phyloP scores from a whole-genome alignment of 306 rosid species.

The Gleditsia sinensis region DNA sequence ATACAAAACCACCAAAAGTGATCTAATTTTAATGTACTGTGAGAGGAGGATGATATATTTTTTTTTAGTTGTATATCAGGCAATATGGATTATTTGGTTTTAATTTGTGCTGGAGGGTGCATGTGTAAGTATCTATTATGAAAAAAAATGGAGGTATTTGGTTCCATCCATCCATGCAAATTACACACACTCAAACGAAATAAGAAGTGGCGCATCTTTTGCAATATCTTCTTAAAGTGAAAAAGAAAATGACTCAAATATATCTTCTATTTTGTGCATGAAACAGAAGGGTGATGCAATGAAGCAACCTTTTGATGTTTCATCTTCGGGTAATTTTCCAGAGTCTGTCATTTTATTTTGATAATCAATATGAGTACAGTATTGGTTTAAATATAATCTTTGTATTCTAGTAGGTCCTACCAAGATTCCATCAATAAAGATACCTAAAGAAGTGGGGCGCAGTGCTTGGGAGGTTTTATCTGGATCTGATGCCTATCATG shows the following conservation, averaged over 20 bases:
- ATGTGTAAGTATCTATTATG: background rate
- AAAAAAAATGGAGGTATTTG: background rate
- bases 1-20: background rate
- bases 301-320: constrained; percentile 60
- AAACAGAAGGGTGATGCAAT: constrained; percentile 55
- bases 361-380: constrained; percentile 6
- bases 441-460: constrained; percentile 45
- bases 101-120: background rate
- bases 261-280: constrained; percentile 18
- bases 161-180: background rate
- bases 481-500: constrained; percentile 55
- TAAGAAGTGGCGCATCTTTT: background rate
- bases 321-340: constrained; percentile 51
- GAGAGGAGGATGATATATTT: background rate
- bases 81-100: background rate
- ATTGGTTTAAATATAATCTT: constrained; percentile 8
- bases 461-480: constrained; percentile 55
- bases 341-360: constrained; percentile 18
- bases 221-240: constrained; percentile 12
- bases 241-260: constrained; percentile 21
- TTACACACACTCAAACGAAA: no score
- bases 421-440: constrained; percentile 49
- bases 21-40: background rate
- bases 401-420: constrained; percentile 50
- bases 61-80: background rate